Base-by-base conservation (phyloP, 352 stramenopile species). In the Globisporangium lucens region DNA sequence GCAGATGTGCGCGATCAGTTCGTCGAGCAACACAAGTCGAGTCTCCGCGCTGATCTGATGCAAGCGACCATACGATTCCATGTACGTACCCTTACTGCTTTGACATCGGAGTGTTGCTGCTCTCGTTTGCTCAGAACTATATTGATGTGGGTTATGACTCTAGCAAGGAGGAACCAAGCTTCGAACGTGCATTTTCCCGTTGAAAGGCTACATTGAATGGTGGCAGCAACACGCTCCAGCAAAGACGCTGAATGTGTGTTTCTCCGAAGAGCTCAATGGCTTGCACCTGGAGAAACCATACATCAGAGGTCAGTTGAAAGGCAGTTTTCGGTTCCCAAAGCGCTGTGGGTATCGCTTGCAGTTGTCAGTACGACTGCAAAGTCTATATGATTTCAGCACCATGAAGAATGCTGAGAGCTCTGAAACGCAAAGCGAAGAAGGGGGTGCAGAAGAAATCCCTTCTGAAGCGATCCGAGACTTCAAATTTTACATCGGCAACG, bases 181-280 rank as follows among this genome's bases (percentile, higher is more conserved):
- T 13, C 74, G 74, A 0, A 75, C 70, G 57, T 89, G 80, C 62
- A 82, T 87, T 52, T 90, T 89, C 27, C 83, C 83, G 2, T 49
- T 87, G 3, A 89, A 80, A 46, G 83, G 85, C 0, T 64, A 59
- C n/a, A 66, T 94, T 24, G 75, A 89, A 22, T 94, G 85, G 85
- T 94, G 85, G 85, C 61, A 78, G 36, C 56, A 75, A 1, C 74
- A 77, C 38, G 75, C 82, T 27, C 38, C 62, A 0, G 73, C 69
- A 15, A 83, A 81, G 51, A 82, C 83, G 0, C 69, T 66, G 8
- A 76, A 75, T 3, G 63, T 93, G 4, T 61, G 27, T 2, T 72
- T 76, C 24, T 55, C 62, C 0, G 38, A 80, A 12, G 52, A 65
- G 1, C 36, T 69, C 4, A 71, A 70, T 12, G 24, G 41, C 4